Conservation (phyloP, 768 basidiomycete genomes). For the Mycena indigotica region DNA sequence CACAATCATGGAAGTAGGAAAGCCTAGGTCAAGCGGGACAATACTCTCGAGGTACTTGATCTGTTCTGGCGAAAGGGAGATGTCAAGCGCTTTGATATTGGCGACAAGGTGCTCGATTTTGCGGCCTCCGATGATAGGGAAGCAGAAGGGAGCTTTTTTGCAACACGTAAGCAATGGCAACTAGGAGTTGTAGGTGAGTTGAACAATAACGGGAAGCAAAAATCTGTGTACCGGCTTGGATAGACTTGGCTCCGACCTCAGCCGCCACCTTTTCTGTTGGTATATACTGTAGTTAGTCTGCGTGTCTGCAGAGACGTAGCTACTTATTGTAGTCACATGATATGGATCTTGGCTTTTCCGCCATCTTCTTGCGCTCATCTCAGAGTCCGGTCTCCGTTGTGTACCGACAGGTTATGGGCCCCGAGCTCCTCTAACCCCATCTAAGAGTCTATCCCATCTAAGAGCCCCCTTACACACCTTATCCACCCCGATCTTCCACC, state of each 20-base stretch:
- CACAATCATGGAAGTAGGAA: not conserved
- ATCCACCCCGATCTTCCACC: too few species aligned
- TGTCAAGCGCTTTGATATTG: slow-evolving; percentile 41
- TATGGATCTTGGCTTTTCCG: too few species aligned
- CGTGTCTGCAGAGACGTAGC: too few species aligned
- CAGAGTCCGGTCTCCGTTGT: too few species aligned
- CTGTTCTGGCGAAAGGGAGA: slow-evolving; percentile 40
- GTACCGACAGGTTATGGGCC: too few species aligned
- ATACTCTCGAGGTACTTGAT: slow-evolving; percentile 38
- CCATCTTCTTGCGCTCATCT: too few species aligned
- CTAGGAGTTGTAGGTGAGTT: slow-evolving; percentile 19
- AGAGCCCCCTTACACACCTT: too few species aligned
- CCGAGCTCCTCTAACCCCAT: too few species aligned
- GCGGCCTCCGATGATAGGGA: slow-evolving; percentile 26
- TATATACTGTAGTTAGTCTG: too few species aligned
- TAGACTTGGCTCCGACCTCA: slow-evolving; percentile 48
- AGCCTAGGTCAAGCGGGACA: not conserved
- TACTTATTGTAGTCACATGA: too few species aligned
- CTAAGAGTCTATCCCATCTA: too few species aligned
- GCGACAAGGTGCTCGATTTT: slow-evolving; percentile 27
- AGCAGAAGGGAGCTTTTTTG: slow-evolving; percentile 27
- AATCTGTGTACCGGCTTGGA: slow-evolving; percentile 43
- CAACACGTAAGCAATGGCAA: slow-evolving; percentile 33
- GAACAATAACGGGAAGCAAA: not conserved
- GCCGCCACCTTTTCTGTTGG: slow-evolving; percentile 52